Conservation (phyloP, 371 early-diverging fungal species). For the Mucor irregularis region DNA sequence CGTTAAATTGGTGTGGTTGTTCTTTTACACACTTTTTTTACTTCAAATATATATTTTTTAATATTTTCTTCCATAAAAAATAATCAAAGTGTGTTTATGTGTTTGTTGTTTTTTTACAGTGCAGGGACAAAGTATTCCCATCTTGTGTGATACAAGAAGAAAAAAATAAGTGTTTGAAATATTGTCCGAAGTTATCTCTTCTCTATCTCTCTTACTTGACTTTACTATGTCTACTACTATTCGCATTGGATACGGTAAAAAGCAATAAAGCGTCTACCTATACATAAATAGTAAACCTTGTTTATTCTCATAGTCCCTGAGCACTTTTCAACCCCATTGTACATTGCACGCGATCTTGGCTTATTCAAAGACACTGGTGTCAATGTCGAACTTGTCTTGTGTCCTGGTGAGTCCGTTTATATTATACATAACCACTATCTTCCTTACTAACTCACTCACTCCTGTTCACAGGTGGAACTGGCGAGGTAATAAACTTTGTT, state of each 20-base stretch:
- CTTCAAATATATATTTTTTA: background rate
- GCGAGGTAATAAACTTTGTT: conserved; percentile 54
- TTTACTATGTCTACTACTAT: conserved; percentile 19
- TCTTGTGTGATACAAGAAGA: too few relatives aligned
- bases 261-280: background rate
- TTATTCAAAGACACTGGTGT: conserved; percentile 57
- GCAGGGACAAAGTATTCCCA: too few relatives aligned
- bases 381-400: conserved; percentile 65
- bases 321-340: conserved; percentile 85
- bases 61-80: background rate
- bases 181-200: conserved; percentile 7
- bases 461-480: conserved; percentile 61
- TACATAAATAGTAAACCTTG: background rate
- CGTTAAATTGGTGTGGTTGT: conserved; percentile 63
- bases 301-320: conserved; percentile 67
- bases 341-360: conserved; percentile 65
- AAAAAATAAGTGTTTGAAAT: too few relatives aligned
- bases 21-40: conserved; percentile 3
- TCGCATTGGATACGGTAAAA: conserved; percentile 47
- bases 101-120: background rate
- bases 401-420: conserved; percentile 67
- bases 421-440: too few relatives aligned
- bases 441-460: background rate
- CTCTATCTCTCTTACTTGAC: background rate
- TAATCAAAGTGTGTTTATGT: background rate